These are phyloP conservation scores for Penicillium concentricum DNA, from an alignment of 2,329 filamentous ascomycete genomes.

Conservation along the genomic window DNA sequence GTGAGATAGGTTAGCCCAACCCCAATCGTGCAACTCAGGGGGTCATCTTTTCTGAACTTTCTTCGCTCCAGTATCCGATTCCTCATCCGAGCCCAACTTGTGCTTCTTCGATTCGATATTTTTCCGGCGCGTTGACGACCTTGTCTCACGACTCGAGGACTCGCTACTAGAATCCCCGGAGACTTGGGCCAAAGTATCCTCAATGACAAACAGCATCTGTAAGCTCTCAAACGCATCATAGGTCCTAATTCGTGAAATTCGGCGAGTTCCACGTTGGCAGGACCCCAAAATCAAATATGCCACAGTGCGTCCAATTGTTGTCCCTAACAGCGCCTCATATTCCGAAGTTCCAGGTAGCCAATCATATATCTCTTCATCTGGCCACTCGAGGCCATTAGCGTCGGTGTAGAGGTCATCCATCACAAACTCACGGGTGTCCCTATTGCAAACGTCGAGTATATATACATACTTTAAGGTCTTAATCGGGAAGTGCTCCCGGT, in stretches of 20 bases:
- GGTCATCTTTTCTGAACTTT: neutral
- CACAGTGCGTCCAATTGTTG: neutral
- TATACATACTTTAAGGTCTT: neutral
- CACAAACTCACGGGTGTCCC: neutral
- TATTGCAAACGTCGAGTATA: neutral
- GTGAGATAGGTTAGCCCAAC: too few species aligned
- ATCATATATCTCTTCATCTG: neutral
- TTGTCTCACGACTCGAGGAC: neutral
- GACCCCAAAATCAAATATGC: constrained; percentile 7
- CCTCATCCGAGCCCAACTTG: too few species aligned
- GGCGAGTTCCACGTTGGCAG: constrained; percentile 1
- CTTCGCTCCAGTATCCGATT: neutral
- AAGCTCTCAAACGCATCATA: neutral
- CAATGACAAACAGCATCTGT: neutral
- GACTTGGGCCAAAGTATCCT: too few species aligned
- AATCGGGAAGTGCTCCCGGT: neutral
- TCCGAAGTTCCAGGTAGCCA: constrained; percentile 6
- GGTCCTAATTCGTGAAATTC: neutral
- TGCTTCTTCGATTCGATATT: neutral
- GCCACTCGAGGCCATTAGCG: neutral
- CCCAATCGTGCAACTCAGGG: neutral
- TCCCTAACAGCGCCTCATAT: constrained; percentile 4
- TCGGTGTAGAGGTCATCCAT: neutral
- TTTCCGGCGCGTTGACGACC: neutral
- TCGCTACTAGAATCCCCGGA: too few species aligned